phyloP scores from a whole-genome alignment of 306 rosid species.

The Abrus pulchellus region DNA sequence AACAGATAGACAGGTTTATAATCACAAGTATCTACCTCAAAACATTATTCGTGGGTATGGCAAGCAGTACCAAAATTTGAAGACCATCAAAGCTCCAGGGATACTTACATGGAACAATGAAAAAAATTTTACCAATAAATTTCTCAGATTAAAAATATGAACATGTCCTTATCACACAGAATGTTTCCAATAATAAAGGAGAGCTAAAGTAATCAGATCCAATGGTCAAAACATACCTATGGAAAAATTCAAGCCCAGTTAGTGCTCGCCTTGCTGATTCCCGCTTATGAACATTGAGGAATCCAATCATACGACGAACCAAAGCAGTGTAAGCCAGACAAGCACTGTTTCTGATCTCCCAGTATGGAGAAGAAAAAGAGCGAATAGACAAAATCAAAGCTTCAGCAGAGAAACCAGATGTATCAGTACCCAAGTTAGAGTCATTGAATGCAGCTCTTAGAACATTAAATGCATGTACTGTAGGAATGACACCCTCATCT shows the following conservation, averaged over 20 bases:
- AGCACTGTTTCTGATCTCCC: constrained; percentile 98
- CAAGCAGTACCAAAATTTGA: constrained; percentile 1
- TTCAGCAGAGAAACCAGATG: constrained; percentile 96
- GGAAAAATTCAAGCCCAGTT: constrained; percentile 94
- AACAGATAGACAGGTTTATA: too few relatives aligned
- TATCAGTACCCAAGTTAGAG: constrained; percentile 90
- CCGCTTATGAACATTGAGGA: constrained; percentile 92
- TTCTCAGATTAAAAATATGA: constrained; percentile 20
- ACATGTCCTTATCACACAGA: neutral
- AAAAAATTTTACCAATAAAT: neutral
- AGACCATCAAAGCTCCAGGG: neutral
- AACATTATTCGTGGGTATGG: neutral
- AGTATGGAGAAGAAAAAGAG: constrained; percentile 91
- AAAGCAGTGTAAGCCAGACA: constrained; percentile 94
- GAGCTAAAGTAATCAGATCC: constrained; percentile 21
- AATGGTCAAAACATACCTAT: constrained; percentile 68
- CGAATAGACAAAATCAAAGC: constrained; percentile 80
- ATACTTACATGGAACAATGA: neutral
- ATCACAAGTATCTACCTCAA: neutral
- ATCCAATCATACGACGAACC: constrained; percentile 94
- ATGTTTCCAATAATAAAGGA: neutral
- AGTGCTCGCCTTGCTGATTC: constrained; percentile 89
- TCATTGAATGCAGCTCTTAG: constrained; percentile 96
- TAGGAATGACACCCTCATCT: constrained; percentile 97
- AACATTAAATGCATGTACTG: constrained; percentile 91